Percentiles rank a stretch among this genome's conserved stretches.
Conservation (phyloP, 192 early-diverging fungal genomes). For the Spizellomyces sp. region DNA sequence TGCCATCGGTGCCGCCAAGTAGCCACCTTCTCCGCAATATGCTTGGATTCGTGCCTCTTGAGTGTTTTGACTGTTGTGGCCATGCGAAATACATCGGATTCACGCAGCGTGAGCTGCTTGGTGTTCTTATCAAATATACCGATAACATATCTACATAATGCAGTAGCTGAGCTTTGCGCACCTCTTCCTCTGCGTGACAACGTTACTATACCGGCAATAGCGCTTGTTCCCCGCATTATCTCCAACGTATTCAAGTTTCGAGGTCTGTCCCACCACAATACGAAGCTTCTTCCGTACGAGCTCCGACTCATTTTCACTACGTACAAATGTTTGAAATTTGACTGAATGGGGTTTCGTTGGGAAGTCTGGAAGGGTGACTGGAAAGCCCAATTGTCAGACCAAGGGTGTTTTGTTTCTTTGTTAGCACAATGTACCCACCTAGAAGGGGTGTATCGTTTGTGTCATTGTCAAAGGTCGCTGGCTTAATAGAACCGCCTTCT, state of each 20-base stretch:
- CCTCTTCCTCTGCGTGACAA: neutral
- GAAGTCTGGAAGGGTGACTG: constrained; percentile 28
- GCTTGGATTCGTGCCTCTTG: constrained; percentile 49
- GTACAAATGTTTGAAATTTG: constrained; percentile 13
- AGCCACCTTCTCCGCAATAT: constrained; percentile 49
- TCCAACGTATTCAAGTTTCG: constrained; percentile 76
- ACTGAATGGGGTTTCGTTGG: constrained; percentile 15
- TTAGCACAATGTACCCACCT: constrained; percentile 1
- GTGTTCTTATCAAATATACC: constrained; percentile 76
- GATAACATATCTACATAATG: constrained; percentile 67
- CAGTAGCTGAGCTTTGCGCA: neutral
- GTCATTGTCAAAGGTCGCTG: neutral
- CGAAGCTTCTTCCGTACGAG: constrained; percentile 25
- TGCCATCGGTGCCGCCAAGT: neutral
- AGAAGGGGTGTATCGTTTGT: neutral
- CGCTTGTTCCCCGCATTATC: constrained; percentile 41
- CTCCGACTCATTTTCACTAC: neutral
- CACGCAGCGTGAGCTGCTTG: constrained; percentile 69
- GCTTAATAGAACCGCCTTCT: neutral
- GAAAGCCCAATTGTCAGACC: neutral
- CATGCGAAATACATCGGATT: constrained; percentile 67
- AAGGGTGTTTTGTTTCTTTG: neutral
- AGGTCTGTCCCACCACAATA: constrained; percentile 67
- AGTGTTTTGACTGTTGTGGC: constrained; percentile 72
- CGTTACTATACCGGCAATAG: constrained; percentile 22